phyloP scores from a whole-genome alignment of 2,329 filamentous ascomycete genomes.

The Pseudogymnoascus sp. region DNA sequence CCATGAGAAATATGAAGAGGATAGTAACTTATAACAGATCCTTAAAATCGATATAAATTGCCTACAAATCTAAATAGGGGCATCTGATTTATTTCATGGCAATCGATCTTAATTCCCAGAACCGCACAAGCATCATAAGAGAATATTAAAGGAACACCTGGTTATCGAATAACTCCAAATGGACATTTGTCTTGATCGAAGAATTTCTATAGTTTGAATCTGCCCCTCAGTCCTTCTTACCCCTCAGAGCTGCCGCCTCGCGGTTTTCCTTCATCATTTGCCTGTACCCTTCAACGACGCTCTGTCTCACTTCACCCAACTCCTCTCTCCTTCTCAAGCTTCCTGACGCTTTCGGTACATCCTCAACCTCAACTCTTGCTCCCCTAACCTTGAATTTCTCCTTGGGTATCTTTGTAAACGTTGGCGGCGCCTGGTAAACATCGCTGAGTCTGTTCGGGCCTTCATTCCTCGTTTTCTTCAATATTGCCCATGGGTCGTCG shows the following conservation, averaged over 20 bases:
- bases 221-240: not conserved
- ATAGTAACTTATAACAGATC: not conserved
- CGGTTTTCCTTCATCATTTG: conserved; percentile 53
- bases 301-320: conserved; percentile 57
- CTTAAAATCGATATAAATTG: not conserved
- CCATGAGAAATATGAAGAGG: not conserved
- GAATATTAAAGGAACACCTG: not conserved
- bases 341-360: conserved; percentile 60
- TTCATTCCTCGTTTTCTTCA: conserved; percentile 24
- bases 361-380: conserved; percentile 56
- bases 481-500: conserved; percentile 25
- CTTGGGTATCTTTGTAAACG: conserved; percentile 24
- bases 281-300: conserved; percentile 67
- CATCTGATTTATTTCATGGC: not conserved
- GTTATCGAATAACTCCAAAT: not conserved
- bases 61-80: not conserved
- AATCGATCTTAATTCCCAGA: not conserved
- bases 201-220: not conserved
- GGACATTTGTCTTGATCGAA: not conserved
- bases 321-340: conserved; percentile 67
- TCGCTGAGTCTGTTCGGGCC: conserved; percentile 29
- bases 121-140: not conserved
- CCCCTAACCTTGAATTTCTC: conserved; percentile 41
- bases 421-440: conserved; percentile 27
- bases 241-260: conserved; percentile 1